Evolutionary conservation across 345 rosid genomes (phyloP).

Genomic region (Eucalyptus regnans): DNA sequence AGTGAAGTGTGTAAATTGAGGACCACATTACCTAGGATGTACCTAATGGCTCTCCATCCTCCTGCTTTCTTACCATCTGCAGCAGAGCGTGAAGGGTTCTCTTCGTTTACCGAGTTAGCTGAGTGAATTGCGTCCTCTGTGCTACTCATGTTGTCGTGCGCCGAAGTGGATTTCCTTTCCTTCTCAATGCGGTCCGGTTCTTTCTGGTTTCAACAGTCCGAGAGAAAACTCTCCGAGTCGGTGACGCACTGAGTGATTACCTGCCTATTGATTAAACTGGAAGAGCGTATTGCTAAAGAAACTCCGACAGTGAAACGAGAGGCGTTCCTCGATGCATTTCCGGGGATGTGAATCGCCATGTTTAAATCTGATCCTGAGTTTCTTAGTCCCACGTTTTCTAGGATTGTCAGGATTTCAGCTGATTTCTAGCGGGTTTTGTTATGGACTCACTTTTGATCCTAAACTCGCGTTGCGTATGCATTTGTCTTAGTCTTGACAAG

Average conservation of each 20-base stretch:
- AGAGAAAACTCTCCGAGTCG: neutral
- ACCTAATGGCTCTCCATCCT: constrained; percentile 35
- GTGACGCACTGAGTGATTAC: neutral
- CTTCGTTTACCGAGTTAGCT: neutral
- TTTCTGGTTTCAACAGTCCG: neutral
- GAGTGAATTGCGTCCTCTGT: neutral
- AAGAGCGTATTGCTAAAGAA: neutral
- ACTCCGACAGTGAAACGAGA: neutral
- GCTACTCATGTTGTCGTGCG: neutral
- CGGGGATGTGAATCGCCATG: neutral
- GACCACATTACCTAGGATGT: neutral
- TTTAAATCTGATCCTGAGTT: neutral
- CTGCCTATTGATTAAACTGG: neutral
- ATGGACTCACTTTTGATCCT: neutral
- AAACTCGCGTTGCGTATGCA: neutral
- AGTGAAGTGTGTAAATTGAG: neutral
- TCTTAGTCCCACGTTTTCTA: neutral
- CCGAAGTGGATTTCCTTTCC: neutral
- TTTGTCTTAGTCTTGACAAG: neutral
- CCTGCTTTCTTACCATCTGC: constrained; percentile 2
- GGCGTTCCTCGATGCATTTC: neutral
- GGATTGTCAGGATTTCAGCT: neutral
- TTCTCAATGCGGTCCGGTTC: no score
- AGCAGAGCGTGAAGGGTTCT: neutral
- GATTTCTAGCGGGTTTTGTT: neutral